Evolutionary conservation across 768 basidiomycete genomes (phyloP), one percentile per base, ranked within the genome.

Genomic region (Trametes elegans): DNA sequence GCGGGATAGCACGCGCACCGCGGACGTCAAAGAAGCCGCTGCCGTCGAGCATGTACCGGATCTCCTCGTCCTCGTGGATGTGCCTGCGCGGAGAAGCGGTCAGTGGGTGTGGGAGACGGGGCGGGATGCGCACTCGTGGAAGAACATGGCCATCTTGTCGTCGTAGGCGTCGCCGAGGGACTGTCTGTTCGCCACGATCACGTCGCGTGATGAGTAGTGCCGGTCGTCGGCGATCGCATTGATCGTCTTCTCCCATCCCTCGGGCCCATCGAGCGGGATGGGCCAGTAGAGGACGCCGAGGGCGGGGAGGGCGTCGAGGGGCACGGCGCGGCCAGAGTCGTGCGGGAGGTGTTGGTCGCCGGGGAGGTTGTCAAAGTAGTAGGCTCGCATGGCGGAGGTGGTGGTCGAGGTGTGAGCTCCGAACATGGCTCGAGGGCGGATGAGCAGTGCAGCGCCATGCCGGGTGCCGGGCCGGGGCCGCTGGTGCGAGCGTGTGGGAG

Each of bases 1-100:
- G 13, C 29, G 31, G 16, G 1, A 24, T 5, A n/a, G n/a, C 40
- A 14, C 23, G 63, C 83, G 51, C 60, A 90, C 90, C 90, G 55
- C 93, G 80, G 35, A 98, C 82, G 62, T 98, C 95, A 66, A 97
- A 98, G 77, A 84, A 98, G 0, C 93, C 94, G 32, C 82, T 84
- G n/a, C 95, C 95, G 0, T 79, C 76, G 35, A 93, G 77, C 62
- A 95, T 83, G 64, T 90, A 98, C 7, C 94, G 79, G 65, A 95
- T 96, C 71, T 98, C 94, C 65, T 98, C 94, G 64, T 97, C 94
- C 69, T 97, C 93, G 63, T 97, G 95, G 77, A 98, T 80, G 64
- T 97, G 93, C 64, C 90, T 91, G 61, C 24, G 0, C 4, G 23
- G 28, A n/a, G 3, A 19, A 16, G 10, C 27, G n/a, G 16, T 21